These are phyloP conservation scores for Globisporangium cystogenes DNA, from an alignment of 352 stramenopile genomes.

Conservation along the genomic window DNA sequence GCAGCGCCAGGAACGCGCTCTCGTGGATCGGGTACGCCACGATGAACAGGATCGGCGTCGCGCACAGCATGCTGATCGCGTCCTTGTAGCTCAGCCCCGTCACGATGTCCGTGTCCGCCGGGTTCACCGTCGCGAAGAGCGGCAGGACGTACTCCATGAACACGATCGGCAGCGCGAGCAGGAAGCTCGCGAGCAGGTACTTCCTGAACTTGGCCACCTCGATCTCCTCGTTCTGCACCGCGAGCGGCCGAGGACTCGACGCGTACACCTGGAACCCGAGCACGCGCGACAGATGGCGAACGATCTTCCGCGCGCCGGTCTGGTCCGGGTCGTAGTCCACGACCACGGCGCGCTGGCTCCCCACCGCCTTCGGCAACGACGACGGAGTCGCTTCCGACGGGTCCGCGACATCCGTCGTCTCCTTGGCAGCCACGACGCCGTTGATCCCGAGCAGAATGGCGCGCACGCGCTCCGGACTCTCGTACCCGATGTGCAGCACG, in stretches of 20 bases:
- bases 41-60: constrained; percentile 60
- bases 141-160: constrained; percentile 55
- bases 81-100: constrained; percentile 44
- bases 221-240: constrained; percentile 24
- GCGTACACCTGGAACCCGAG: constrained; percentile 44
- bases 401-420: constrained; percentile 13
- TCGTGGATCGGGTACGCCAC: constrained; percentile 67
- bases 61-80: constrained; percentile 46
- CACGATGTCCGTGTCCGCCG: constrained; percentile 21
- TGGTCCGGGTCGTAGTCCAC: constrained; percentile 44
- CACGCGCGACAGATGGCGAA: constrained; percentile 26
- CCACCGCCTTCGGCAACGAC: constrained; percentile 4
- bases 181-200: constrained; percentile 43
- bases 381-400: background rate
- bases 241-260: constrained; percentile 39
- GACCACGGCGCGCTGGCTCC: constrained; percentile 19
- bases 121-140: constrained; percentile 20
- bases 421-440: constrained; percentile 27
- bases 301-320: constrained; percentile 32
- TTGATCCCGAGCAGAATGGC: constrained; percentile 21
- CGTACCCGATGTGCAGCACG: constrained; percentile 38
- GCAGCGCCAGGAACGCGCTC: constrained; percentile 52
- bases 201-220: constrained; percentile 39
- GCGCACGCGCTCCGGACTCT: constrained; percentile 17
- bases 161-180: constrained; percentile 50